Base-by-base conservation (phyloP, 148 eudicot genomes). In the Pharnaceum exiguum region DNA sequence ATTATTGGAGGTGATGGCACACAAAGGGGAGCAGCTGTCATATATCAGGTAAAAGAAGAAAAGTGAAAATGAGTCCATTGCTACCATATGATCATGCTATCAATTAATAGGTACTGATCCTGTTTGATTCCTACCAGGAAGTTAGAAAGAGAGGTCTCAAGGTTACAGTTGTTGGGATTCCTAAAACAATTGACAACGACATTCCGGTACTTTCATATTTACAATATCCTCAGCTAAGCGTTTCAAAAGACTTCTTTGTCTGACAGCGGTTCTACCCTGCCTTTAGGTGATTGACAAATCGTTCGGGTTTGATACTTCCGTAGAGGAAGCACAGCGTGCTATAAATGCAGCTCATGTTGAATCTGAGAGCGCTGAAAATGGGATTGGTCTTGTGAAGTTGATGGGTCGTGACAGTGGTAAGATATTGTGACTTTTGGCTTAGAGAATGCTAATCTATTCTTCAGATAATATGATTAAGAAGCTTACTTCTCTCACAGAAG, bases 1-100 rank as follows among this genome's bases (percentile, higher is more conserved):
- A 84, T 90, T 29, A 86, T 90, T 67, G 97, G 97, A 63, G 97
- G 97, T 23, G 95, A 90, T 69, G 97, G 95, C 36, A 90, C 97
- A 50, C 97, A 90, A 39, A 82, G 67, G 64, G 97, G 97, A 52
- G 95, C 95, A 46, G 73, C 89, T 12, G 86, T 71, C 17, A 84
- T 87, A 39, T 90, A 68, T 68, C 80, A 90, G 97, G 95, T 90
- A 70, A 31, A 12, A 6, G 12, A 6, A 35, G 7, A 35, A 12
- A 6, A 12, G 7, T 6, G 38, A 12, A 35, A 35, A 35, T 35
- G 38, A 35, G 12, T 35, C 7, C 7, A 12, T 35, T 35, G 38
- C 38, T 10, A 22, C 6, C 5, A 21, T 33, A 21, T 5, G n/a
- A n/a, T n/a, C n/a, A 21, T 54, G 16, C 10, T 38, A 60, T 7